Conservation (phyloP, 176 grass and related monocot genomes). For the Cenchrus americanus region DNA sequence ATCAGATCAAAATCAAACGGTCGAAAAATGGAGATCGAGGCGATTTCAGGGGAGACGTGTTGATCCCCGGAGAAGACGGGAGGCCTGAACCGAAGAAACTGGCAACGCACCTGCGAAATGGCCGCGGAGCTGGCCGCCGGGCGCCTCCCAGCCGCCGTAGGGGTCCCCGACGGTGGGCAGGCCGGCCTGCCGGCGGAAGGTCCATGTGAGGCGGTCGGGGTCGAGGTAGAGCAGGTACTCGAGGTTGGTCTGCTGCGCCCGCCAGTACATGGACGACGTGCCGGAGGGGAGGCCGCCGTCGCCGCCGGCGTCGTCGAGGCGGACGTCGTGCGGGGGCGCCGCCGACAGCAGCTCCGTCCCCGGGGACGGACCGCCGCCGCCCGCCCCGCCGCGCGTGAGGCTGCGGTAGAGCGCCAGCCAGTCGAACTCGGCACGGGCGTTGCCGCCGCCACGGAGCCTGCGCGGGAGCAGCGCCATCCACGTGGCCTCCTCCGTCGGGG, state of each 20-base stretch:
- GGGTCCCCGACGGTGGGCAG: constrained; percentile 49
- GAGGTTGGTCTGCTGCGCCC: constrained; percentile 31
- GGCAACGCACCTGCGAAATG: constrained; percentile 62
- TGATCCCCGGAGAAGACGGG: neutral
- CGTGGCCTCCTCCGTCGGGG: constrained; percentile 61
- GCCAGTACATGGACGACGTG: constrained; percentile 29
- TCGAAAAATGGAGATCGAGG: neutral
- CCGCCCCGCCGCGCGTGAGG: constrained; percentile 37
- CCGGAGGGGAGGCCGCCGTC: neutral
- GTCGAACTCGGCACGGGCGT: constrained; percentile 45
- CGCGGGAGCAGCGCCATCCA: constrained; percentile 72
- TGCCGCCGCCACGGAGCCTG: constrained; percentile 36
- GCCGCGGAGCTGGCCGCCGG: constrained; percentile 54
- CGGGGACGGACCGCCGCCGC: neutral
- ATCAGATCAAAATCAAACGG: too few species aligned
- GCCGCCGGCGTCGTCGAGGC: constrained; percentile 1
- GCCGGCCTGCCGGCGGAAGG: constrained; percentile 58
- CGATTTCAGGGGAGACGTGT: too few species aligned
- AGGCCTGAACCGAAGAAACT: too few species aligned
- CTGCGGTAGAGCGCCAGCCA: constrained; percentile 71
- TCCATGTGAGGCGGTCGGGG: constrained; percentile 65
- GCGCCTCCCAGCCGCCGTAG: constrained; percentile 73
- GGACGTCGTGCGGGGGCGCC: constrained; percentile 35
- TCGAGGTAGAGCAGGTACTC: constrained; percentile 76
- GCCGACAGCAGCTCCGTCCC: constrained; percentile 38